These are phyloP conservation scores for Desmodesmus armatus DNA, from an alignment of 139 green algal genomes.

Conservation along the genomic window DNA sequence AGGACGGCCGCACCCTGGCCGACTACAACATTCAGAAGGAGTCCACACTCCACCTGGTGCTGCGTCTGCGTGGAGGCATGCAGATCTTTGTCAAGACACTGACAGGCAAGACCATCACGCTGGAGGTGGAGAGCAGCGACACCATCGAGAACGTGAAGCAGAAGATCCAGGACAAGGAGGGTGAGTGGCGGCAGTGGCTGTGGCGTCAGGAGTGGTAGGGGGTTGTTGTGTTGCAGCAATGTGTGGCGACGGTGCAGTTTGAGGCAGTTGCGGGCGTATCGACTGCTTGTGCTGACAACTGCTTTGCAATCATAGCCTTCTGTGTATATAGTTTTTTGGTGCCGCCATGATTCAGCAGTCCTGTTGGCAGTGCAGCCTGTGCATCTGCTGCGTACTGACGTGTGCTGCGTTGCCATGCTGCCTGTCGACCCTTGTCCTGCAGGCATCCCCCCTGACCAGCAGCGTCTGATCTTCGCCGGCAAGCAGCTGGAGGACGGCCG, in stretches of 20 bases:
- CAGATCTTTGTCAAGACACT: constrained; percentile 96
- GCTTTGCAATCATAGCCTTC: background rate
- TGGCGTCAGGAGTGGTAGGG: background rate
- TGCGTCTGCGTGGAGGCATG: constrained; percentile 92
- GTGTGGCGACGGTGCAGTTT: background rate
- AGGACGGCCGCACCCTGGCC: constrained; percentile 88
- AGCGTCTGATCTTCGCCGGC: constrained; percentile 94
- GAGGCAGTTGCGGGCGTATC: background rate
- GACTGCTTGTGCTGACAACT: background rate
- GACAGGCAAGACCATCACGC: constrained; percentile 87
- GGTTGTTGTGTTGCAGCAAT: background rate
- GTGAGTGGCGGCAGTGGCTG: constrained; percentile 17
- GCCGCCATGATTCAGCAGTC: background rate
- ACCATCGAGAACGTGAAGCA: constrained; percentile 96
- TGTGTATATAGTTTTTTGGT: background rate
- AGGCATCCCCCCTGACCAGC: constrained; percentile 93
- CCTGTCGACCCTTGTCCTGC: background rate
- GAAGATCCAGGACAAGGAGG: constrained; percentile 97
- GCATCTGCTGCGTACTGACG: background rate
- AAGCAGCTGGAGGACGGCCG: constrained; percentile 96
- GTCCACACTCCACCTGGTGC: constrained; percentile 94
- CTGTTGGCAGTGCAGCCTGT: background rate
- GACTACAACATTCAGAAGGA: constrained; percentile 97
- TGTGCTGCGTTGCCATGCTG: background rate
- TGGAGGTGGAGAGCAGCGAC: constrained; percentile 82